Base-by-base conservation (phyloP, 257 asterid genomes). In the Leonotis leonurus region DNA sequence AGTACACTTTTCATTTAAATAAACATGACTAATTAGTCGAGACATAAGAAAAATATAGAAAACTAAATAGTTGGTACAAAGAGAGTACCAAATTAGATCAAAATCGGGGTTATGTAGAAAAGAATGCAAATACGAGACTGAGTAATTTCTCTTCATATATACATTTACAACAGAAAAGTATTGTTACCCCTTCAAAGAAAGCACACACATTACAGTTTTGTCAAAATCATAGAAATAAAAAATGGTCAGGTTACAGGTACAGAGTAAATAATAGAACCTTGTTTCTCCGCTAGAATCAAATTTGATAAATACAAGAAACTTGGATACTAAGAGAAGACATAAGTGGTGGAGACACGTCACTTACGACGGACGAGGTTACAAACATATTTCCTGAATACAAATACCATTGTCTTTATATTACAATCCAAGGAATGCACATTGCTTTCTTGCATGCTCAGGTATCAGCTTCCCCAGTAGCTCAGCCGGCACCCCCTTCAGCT, bases 401-500 rank as follows among this genome's bases (percentile, higher is more conserved):
- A 17, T 21, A 50, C 40, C 43, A 26, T 6, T 29, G n/a, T n/a
- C n/a, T 11, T 8, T 18, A 43, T 12, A 61, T 78, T 70, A 87
- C 37, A 78, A 69, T 33, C 83, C 85, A 39, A 83, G 84, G 72
- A 80, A 85, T 21, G 90, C 72, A 62, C 87, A 85, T 64, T 87
- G 95, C 81, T 82, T 87, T 69, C 83, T 73, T 14, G 88, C 94
- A 39, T 87, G 94, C 65, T 82, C 87, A 0, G 95, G 95, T 46
- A 87, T 81, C 84, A 87, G 77, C 78, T 77, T 85, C 57, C 64
- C 84, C 69, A 80, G 52, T 36, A 80, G 70, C 79, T 87, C 94
- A 22, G 44, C 74, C 0, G 90, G 79, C 25, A 83, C 83, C 24
- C 87, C 87, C 69, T 81, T 87, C 20, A 87, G 71, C 81, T 85